A percentile compares a stretch with the other conserved stretches of the same genome.
Conservation (phyloP, 2,329 filamentous ascomycete species). For the Curvularia eragrostidis region DNA sequence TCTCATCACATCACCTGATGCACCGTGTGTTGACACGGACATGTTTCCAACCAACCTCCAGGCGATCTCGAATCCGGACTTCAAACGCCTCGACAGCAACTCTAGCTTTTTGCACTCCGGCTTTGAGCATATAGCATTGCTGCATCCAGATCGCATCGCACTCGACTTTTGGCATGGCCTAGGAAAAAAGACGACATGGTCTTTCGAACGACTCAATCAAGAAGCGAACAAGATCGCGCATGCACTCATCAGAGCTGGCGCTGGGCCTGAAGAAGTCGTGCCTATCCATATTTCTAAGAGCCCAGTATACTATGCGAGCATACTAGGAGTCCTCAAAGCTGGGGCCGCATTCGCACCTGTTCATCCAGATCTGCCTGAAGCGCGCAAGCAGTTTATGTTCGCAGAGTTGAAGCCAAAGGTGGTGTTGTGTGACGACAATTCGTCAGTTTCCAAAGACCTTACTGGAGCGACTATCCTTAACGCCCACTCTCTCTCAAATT, state of each 20-base stretch:
- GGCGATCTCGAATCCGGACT: conserved; percentile 35
- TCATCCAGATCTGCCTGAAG: conserved; percentile 45
- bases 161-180: conserved; percentile 49
- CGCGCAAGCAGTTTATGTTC: conserved; percentile 46
- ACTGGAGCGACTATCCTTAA: conserved; percentile 23
- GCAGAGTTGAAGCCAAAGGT: conserved; percentile 42
- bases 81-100: conserved; percentile 12
- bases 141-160: conserved; percentile 40
- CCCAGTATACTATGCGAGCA: conserved; percentile 46
- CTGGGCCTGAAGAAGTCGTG: conserved; percentile 43
- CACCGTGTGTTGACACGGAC: conserved; percentile 31
- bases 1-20: conserved; percentile 30
- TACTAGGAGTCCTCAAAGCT: conserved; percentile 51
- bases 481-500: conserved; percentile 17
- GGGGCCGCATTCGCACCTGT: conserved; percentile 49
- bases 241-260: conserved; percentile 30
- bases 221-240: conserved; percentile 46
- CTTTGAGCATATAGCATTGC: conserved; percentile 47
- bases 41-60: conserved; percentile 31
- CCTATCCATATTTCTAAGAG: conserved; percentile 47
- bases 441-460: not conserved
- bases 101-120: conserved; percentile 45
- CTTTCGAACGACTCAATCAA: conserved; percentile 39
- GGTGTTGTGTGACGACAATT: conserved; percentile 28
- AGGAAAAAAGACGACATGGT: conserved; percentile 42